Conservation (phyloP, 2,329 filamentous ascomycete species). For the Xylaria sp. region DNA sequence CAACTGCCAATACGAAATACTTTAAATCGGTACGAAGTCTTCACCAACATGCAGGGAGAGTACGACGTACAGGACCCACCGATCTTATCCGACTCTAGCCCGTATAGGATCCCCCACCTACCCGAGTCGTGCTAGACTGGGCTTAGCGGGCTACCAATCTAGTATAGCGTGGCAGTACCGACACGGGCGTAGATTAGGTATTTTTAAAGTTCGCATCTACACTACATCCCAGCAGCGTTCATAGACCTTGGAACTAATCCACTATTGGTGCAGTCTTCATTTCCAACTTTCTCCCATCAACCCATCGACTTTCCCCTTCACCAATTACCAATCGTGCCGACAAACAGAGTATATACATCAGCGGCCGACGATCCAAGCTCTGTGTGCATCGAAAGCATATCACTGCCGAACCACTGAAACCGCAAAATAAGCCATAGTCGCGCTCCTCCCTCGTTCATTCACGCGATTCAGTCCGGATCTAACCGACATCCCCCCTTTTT, state of each 20-base stretch:
- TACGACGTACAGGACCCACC: neutral
- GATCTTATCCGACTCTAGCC: neutral
- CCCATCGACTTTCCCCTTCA: slow-evolving; percentile 18
- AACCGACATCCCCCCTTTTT: slow-evolving; percentile 15
- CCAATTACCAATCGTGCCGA: slow-evolving; percentile 15
- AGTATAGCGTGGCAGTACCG: neutral
- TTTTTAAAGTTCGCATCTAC: slow-evolving; percentile 11
- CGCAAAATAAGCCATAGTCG: neutral
- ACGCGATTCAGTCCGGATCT: slow-evolving; percentile 7
- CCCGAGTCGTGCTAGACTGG: neutral
- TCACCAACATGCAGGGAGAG: no score
- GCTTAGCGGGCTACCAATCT: neutral
- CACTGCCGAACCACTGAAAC: neutral
- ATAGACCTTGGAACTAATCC: slow-evolving; percentile 13
- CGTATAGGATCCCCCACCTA: neutral
- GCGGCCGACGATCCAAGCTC: neutral
- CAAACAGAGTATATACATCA: neutral
- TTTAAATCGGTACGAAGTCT: neutral
- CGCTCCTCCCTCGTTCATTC: neutral
- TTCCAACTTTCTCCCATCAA: slow-evolving; percentile 31
- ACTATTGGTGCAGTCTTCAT: slow-evolving; percentile 34
- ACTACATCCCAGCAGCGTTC: slow-evolving; percentile 2
- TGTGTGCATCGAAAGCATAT: slow-evolving; percentile 1
- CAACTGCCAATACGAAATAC: neutral
- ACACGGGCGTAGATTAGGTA: slow-evolving; percentile 1